Evolutionary conservation across 2,329 filamentous ascomycete genomes (phyloP).

Genomic region (Colletotrichum gloeosporioides): DNA sequence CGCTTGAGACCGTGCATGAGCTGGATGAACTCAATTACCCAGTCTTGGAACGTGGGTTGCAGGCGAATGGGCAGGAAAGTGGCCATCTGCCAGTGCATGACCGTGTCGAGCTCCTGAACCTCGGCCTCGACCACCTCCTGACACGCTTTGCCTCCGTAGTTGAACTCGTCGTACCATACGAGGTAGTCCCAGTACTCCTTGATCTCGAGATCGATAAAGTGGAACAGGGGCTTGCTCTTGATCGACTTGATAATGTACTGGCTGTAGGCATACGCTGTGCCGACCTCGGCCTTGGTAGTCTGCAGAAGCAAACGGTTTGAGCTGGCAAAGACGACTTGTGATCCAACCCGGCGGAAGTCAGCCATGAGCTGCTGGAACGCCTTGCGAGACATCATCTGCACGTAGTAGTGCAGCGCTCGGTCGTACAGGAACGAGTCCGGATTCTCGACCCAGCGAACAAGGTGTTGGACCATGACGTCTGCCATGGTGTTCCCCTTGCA

Average conservation of each 20-base stretch:
- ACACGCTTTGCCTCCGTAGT: slow-evolving; percentile 95
- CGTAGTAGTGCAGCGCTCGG: slow-evolving; percentile 91
- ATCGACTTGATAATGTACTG: slow-evolving; percentile 99
- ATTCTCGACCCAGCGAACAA: slow-evolving; percentile 96
- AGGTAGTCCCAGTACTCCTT: slow-evolving; percentile 99
- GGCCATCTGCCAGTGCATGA: slow-evolving; percentile 98
- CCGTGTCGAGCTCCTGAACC: slow-evolving; percentile 81
- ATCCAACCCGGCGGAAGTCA: slow-evolving; percentile 93
- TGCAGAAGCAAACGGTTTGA: slow-evolving; percentile 89
- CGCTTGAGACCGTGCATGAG: slow-evolving; percentile 90
- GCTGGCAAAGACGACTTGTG: slow-evolving; percentile 93
- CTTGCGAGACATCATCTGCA: slow-evolving; percentile 98
- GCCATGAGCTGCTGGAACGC: slow-evolving; percentile 97
- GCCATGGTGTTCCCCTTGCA: slow-evolving; percentile 92
- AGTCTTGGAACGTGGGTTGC: slow-evolving; percentile 86
- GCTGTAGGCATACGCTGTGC: slow-evolving; percentile 94
- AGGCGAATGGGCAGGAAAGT: slow-evolving; percentile 84
- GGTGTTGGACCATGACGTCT: slow-evolving; percentile 94
- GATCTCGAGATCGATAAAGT: slow-evolving; percentile 96
- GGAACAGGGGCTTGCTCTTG: slow-evolving; percentile 92
- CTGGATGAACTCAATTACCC: slow-evolving; percentile 93
- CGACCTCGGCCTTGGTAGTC: slow-evolving; percentile 95
- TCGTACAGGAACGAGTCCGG: slow-evolving; percentile 96
- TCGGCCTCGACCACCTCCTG: slow-evolving; percentile 76
- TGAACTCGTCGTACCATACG: slow-evolving; percentile 98